Evolutionary conservation across 2,329 filamentous ascomycete species (phyloP).

Genomic region (Chrysoporthe austroafricana): DNA sequence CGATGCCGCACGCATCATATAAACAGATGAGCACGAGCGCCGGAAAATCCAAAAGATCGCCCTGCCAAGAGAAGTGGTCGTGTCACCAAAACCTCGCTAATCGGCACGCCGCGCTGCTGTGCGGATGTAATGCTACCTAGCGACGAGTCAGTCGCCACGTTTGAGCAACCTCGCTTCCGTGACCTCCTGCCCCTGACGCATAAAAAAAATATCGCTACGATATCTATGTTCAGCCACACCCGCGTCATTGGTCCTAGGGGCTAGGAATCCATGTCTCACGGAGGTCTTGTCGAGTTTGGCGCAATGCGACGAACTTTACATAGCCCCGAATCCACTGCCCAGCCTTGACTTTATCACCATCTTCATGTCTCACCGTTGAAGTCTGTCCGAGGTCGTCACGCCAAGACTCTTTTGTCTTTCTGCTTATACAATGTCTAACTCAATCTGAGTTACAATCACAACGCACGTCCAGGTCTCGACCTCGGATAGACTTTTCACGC

Average conservation of each 20-base stretch:
- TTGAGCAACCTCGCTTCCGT: constrained; percentile 8
- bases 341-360: not conserved
- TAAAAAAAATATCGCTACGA: not conserved
- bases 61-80: not conserved
- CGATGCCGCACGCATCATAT: too few relatives aligned
- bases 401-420: not conserved
- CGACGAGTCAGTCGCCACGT: constrained; percentile 3
- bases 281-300: not conserved
- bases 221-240: not conserved
- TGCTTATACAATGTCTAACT: not conserved
- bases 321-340: not conserved
- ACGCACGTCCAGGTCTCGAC: not conserved
- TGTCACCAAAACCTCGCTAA: not conserved
- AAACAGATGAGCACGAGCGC: too few relatives aligned
- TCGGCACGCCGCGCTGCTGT: not conserved
- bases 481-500: not conserved
- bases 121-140: too few relatives aligned
- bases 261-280: not conserved
- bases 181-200: not conserved
- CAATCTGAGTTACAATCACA: not conserved
- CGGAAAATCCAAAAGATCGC: not conserved
- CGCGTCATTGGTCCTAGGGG: not conserved
- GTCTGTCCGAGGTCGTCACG: not conserved
- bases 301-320: not conserved
- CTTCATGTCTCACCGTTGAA: not conserved